Evolutionary conservation across 2,329 filamentous ascomycete genomes (phyloP).

Genomic region (Samsoniella hepiali): DNA sequence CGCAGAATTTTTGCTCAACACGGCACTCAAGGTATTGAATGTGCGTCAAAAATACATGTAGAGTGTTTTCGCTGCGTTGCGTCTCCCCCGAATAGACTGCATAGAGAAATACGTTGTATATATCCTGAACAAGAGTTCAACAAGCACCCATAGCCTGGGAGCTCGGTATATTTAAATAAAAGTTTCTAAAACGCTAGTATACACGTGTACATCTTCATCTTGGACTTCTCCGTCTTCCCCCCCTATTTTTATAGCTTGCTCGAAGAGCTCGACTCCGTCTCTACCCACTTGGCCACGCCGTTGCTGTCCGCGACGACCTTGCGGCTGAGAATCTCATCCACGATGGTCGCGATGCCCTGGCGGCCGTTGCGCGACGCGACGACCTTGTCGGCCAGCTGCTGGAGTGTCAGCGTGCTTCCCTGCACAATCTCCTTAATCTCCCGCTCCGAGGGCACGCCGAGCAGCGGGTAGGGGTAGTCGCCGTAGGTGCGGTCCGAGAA

Average conservation of each 20-base stretch:
- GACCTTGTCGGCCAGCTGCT: constrained; percentile 62
- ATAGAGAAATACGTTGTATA: neutral
- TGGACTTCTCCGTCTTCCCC: neutral
- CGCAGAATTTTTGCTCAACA: no score
- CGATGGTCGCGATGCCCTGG: constrained; percentile 66
- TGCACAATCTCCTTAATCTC: constrained; percentile 50
- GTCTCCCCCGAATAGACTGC: no score
- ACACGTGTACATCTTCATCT: constrained; percentile 4
- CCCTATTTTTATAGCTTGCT: constrained; percentile 30
- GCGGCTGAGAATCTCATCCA: constrained; percentile 63
- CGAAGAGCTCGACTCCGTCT: constrained; percentile 27
- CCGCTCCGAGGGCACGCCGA: constrained; percentile 71
- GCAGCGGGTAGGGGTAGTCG: constrained; percentile 68
- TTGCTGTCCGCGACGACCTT: constrained; percentile 51
- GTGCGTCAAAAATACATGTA: no score
- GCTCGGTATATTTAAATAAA: constrained; percentile 1
- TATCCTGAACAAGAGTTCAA: neutral
- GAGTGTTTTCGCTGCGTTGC: no score
- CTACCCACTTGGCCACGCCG: constrained; percentile 42
- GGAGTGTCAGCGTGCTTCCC: constrained; percentile 39
- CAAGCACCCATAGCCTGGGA: neutral
- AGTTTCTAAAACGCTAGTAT: constrained; percentile 16
- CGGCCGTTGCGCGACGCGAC: constrained; percentile 58
- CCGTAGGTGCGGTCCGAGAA: constrained; percentile 61
- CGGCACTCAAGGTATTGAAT: no score